These are phyloP conservation scores for Nigrospora oryzae DNA, from an alignment of 2,329 filamentous ascomycete genomes.

Conservation along the genomic window DNA sequence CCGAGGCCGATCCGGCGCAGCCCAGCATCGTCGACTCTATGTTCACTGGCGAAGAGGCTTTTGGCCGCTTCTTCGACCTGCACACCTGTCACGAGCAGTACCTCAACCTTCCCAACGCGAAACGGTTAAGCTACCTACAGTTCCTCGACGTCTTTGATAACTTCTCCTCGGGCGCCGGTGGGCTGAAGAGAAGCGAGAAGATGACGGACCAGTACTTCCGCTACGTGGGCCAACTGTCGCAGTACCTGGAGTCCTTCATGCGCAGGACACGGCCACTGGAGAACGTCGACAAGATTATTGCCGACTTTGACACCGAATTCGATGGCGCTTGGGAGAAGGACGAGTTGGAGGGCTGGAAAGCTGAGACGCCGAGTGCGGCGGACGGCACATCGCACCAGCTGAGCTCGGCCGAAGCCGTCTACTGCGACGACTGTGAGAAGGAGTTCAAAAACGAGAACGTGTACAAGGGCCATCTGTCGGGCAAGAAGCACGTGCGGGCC, in stretches of 20 bases:
- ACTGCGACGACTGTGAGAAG: conserved; percentile 88
- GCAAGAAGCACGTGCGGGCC: conserved; percentile 88
- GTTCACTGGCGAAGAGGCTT: conserved; percentile 94
- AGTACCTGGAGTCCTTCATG: conserved; percentile 85
- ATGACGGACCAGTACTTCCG: conserved; percentile 87
- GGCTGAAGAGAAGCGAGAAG: conserved; percentile 74
- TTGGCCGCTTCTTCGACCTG: conserved; percentile 86
- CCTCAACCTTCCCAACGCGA: conserved; percentile 80
- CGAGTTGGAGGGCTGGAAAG: conserved; percentile 70
- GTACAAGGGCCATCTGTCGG: conserved; percentile 79
- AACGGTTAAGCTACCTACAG: conserved; percentile 81
- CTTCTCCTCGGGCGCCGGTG: conserved; percentile 66
- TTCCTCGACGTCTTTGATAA: conserved; percentile 88
- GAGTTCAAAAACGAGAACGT: conserved; percentile 95
- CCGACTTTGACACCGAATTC: conserved; percentile 75
- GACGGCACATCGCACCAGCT: conserved; percentile 25
- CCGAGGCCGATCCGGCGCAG: conserved; percentile 54
- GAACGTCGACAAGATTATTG: conserved; percentile 71
- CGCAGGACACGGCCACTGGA: conserved; percentile 77
- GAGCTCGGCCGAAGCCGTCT: conserved; percentile 56
- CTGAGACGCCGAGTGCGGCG: conserved; percentile 36
- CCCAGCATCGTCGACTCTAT: conserved; percentile 73
- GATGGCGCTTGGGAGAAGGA: conserved; percentile 74
- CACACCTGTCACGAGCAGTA: conserved; percentile 79
- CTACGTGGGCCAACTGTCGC: conserved; percentile 72